Evolutionary conservation across 805 yeast genomes (phyloP).

Genomic region (Sungouiella thailandica): DNA sequence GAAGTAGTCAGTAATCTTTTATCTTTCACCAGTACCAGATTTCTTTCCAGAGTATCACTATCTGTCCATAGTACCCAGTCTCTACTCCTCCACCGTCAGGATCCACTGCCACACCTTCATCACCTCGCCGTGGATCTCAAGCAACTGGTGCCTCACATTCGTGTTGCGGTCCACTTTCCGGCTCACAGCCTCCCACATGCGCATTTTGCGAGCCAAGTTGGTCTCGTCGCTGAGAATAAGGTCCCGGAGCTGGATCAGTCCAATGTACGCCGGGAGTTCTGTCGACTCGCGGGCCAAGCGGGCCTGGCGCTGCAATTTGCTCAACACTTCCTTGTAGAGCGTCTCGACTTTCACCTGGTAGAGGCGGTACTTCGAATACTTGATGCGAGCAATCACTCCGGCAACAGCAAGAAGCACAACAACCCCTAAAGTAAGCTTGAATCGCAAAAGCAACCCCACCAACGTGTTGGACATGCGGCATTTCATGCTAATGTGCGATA

Average conservation of each 20-base stretch:
- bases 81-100: too few species aligned
- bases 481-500: conserved; percentile 52
- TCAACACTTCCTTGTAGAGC: conserved; percentile 44
- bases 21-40: too few species aligned
- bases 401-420: conserved; percentile 13
- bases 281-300: conserved; percentile 22
- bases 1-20: too few species aligned
- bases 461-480: conserved; percentile 55
- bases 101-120: conserved; percentile 89
- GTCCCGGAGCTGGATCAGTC: conserved; percentile 70
- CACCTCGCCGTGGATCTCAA: conserved; percentile 83
- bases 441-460: conserved; percentile 29
- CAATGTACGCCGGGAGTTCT: conserved; percentile 45
- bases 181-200: conserved; percentile 57
- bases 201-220: conserved; percentile 27
- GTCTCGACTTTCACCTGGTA: conserved; percentile 41
- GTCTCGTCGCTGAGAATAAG: conserved; percentile 44
- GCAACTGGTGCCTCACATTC: conserved; percentile 54
- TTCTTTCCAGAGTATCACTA: too few species aligned
- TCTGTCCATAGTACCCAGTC: too few species aligned
- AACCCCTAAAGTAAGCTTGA: conserved; percentile 16
- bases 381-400: conserved; percentile 19
- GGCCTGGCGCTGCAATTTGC: conserved; percentile 46
- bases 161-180: conserved; percentile 58
- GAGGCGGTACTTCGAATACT: conserved; percentile 30